A percentile compares a stretch with the other conserved stretches of the same genome.
Evolutionary conservation across 2,329 filamentous ascomycete genomes (phyloP).

Genomic region (Cladophialophora carrionii): DNA sequence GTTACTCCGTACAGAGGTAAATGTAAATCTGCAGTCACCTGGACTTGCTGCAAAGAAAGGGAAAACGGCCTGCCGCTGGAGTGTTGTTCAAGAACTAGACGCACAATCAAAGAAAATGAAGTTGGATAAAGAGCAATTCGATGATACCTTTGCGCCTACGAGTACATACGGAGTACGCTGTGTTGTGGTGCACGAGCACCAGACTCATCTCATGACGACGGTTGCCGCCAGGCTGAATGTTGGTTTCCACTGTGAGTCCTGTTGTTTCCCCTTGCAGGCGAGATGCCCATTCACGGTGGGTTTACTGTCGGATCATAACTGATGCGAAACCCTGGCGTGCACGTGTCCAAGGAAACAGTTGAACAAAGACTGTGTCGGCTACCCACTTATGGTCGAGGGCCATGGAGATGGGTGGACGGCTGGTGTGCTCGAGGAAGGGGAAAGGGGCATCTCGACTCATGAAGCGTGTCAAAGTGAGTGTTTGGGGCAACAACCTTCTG

Average conservation of each 20-base stretch:
- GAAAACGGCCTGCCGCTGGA: not conserved
- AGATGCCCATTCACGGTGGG: not conserved
- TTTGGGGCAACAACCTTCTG: not conserved
- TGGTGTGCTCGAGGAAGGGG: not conserved
- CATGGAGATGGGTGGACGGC: not conserved
- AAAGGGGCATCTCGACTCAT: not conserved
- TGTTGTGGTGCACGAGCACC: slow-evolving; percentile 1
- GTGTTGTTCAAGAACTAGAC: not conserved
- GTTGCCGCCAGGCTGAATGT: not conserved
- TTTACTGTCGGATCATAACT: slow-evolving; percentile 13
- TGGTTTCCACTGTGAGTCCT: not conserved
- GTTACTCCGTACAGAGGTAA: not conserved
- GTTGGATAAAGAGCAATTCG: not conserved
- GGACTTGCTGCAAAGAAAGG: slow-evolving; percentile 5
- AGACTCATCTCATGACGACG: not conserved
- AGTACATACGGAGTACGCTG: not conserved
- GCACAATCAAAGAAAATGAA: not conserved
- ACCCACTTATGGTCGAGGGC: not conserved
- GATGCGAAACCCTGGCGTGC: slow-evolving; percentile 16
- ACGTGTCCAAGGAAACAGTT: slow-evolving; percentile 1
- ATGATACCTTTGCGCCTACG: slow-evolving; percentile 4
- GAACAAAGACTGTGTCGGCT: not conserved
- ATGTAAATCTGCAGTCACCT: not conserved
- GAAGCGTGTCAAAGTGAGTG: not conserved
- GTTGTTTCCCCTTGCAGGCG: not conserved